Base-by-base conservation (phyloP, 78 protist species). In the Acrasis kona region DNA sequence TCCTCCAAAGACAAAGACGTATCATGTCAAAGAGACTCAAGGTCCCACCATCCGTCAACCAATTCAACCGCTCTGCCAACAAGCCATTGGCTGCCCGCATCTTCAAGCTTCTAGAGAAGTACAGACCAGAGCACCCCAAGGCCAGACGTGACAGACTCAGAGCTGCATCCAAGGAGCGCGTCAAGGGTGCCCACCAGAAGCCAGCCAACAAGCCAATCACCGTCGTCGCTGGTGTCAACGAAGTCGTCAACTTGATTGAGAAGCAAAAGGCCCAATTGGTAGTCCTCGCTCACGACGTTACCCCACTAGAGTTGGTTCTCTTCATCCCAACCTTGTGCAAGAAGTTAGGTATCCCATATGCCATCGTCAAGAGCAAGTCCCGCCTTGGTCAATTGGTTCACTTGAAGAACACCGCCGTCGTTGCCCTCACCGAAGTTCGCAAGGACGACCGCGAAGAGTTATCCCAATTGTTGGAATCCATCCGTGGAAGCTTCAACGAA, bases 281-380 rank as follows among this genome's bases (percentile, higher is more conserved):
- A 41, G 92, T 97, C 75, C 95, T 98, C 61, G 99, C 99, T 1
- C 93, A 89, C 92, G 99, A 96, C 65, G 98, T 97, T n/a, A 98
- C 93, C 87, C 99, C 99, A 70, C 80, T 97, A 70, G 99, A 94
- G 91, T 57, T 96, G 36, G 98, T 96, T 58, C 41, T 95, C 66
- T 95, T 92, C 92, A 81, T 97, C 28, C 99, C 99, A 41, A 84
- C 99, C 29, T 92, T 97, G 65, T 97, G 99, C 96, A 77, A 89
- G 77, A 87, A 94, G 90, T 78, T 76, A 89, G 96, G 89, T 64
- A 85, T 97, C 29, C 99, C 99, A 19, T 97, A 92, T 92, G 73
- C 87, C 89, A 95, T 97, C 57, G 97, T 97, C 78, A 94, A 92
- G 90, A 81, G 93, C 83, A 96, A 97, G 92, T 42, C 97, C 7